Conservation (phyloP, 2,329 filamentous ascomycete species). For the Epichloe festucae region DNA sequence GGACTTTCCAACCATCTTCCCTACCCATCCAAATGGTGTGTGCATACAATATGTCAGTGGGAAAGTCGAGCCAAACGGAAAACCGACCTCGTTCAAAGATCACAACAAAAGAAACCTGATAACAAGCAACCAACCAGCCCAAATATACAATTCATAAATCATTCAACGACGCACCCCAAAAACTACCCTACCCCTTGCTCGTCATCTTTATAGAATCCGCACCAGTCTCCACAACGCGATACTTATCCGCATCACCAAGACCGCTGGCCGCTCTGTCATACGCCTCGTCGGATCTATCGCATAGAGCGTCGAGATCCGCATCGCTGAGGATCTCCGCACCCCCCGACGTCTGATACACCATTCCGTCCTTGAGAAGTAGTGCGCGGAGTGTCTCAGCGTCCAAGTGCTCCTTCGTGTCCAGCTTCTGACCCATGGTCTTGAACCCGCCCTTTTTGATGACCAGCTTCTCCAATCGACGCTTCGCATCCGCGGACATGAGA, state of each 20-base stretch:
- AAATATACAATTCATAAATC: not conserved
- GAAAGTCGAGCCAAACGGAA: too few relatives aligned
- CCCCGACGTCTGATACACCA: slow-evolving; percentile 44
- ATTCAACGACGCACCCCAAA: not conserved
- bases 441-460: slow-evolving; percentile 92
- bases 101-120: slow-evolving; percentile 21
- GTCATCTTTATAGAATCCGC: slow-evolving; percentile 36
- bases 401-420: slow-evolving; percentile 38
- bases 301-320: slow-evolving; percentile 62
- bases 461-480: slow-evolving; percentile 81
- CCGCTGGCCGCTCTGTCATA: slow-evolving; percentile 66
- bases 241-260: slow-evolving; percentile 56
- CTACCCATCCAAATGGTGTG: too few relatives aligned
- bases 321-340: slow-evolving; percentile 59
- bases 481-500: slow-evolving; percentile 77
- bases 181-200: slow-evolving; percentile 8
- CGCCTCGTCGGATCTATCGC: slow-evolving; percentile 57
- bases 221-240: slow-evolving; percentile 69
- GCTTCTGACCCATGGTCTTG: slow-evolving; percentile 52
- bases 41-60: too few relatives aligned
- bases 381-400: slow-evolving; percentile 48
- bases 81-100: not conserved
- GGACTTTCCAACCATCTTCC: too few relatives aligned
- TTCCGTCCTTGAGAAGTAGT: slow-evolving; percentile 59
- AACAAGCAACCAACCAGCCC: slow-evolving; percentile 27